Base-by-base conservation (phyloP, 257 asterid species). In the Plectranthus barbatus region DNA sequence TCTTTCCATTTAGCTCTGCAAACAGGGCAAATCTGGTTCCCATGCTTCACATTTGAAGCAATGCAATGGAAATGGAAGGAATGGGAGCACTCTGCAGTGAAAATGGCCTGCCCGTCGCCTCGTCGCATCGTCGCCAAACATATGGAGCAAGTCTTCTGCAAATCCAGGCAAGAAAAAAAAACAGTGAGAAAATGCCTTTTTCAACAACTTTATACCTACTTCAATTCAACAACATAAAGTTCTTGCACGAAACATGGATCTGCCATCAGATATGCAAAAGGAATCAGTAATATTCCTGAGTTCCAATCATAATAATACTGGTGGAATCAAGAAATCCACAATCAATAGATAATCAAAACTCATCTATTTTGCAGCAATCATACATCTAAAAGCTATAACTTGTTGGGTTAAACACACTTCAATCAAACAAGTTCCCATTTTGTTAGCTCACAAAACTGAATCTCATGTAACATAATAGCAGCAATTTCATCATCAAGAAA, bases 61-160 rank as follows among this genome's bases (percentile, higher is more conserved):
- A 93, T 90, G 80, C 99, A 93, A 0, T 90, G 91, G 80, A 93
- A 93, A 77, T 93, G 99, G 60, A 92, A 92, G 57, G 99, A 86
- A 67, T 92, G 99, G 12, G 96, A 87, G 69, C 97, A 89, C 75
- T 92, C 99, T 12, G 96, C 99, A 12, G 97, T 93, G 75, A 86
- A 93, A 46, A 93, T 82, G 12, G 99, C 97, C 45, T 89, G 99
- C 20, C 97, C 99, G 60, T 93, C 92, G 55, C 99, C 92, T 31
- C 86, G 80, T 67, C 73, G 80, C 96, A 93, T 90, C 31, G 95
- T 55, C 24, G 84, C 86, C 82, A 93, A 78, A 74, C 99, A 93
- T 72, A 93, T 90, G 3, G 96, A 84, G 78, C 99, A 93, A 3
- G 81, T 84, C 37, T 84, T 93, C 97, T 90, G 97, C 21, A 74